These are phyloP conservation scores for Amylostereum areolatum DNA, from an alignment of 1,284 basidiomycete species.

Conservation along the genomic window DNA sequence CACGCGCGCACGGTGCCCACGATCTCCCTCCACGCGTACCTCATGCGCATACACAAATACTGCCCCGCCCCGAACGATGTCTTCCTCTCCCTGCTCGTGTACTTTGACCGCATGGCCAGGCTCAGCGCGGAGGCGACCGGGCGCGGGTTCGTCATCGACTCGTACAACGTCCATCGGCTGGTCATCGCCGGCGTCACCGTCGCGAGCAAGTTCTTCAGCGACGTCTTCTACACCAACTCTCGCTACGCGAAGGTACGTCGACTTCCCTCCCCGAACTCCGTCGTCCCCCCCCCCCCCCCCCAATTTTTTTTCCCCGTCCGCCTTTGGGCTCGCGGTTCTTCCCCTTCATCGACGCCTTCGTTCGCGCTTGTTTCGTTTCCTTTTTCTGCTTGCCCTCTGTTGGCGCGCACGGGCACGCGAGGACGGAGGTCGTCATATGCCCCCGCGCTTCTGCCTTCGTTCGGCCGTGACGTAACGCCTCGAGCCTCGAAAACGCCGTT, in stretches of 20 bases:
- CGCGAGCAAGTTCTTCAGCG: conserved; percentile 97
- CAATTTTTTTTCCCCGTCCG: too few relatives aligned
- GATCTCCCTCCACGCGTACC: conserved; percentile 92
- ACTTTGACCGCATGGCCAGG: conserved; percentile 90
- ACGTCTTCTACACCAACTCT: conserved; percentile 99
- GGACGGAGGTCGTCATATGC: too few relatives aligned
- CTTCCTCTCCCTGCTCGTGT: conserved; percentile 89
- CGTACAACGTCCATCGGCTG: conserved; percentile 90
- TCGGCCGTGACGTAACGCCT: too few relatives aligned
- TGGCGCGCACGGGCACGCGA: too few relatives aligned
- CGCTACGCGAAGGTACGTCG: conserved; percentile 89
- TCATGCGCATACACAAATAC: conserved; percentile 94
- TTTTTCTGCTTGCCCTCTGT: too few relatives aligned
- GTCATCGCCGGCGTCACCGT: conserved; percentile 98
- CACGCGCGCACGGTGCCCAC: conserved; percentile 95
- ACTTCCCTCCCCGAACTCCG: not conserved
- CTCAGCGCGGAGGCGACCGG: conserved; percentile 61
- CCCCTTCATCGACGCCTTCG: too few relatives aligned
- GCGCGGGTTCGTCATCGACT: conserved; percentile 89
- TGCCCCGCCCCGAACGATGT: conserved; percentile 99
- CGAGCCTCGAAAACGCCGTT: too few relatives aligned
- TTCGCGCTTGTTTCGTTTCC: too few relatives aligned
- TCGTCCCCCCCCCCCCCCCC: not conserved
- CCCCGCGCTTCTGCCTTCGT: too few relatives aligned
- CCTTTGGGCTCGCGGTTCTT: too few relatives aligned